Percentiles rank a stretch among this genome's conserved stretches.
Evolutionary conservation across 2,329 filamentous ascomycete species (phyloP).

Genomic region (Paecilomyces sp.): DNA sequence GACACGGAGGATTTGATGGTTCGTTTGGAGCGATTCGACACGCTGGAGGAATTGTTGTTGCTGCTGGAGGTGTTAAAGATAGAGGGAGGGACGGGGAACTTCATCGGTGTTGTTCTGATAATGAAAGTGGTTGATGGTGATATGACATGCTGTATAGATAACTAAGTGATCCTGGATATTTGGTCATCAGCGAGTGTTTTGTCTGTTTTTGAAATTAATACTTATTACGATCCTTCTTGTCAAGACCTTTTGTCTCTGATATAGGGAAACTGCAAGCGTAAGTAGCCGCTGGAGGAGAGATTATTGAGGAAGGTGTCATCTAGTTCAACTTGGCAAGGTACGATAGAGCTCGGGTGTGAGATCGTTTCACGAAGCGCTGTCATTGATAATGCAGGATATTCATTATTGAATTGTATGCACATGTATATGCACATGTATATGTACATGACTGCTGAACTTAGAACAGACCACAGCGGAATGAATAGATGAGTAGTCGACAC

Average conservation of each 20-base stretch:
- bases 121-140: background rate
- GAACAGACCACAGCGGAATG: background rate
- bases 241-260: background rate
- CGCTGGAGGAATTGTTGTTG: background rate
- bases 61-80: background rate
- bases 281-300: background rate
- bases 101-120: background rate
- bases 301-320: background rate
- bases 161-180: background rate
- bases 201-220: background rate
- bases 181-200: background rate
- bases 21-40: background rate
- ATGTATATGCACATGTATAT: background rate
- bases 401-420: background rate
- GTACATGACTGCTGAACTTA: background rate
- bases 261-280: background rate
- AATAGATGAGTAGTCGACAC: background rate
- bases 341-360: background rate
- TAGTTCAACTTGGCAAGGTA: background rate
- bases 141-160: background rate
- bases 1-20: background rate
- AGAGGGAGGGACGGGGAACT: background rate
- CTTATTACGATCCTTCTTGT: background rate
- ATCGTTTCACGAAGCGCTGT: background rate
- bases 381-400: background rate